Conservation (phyloP, 2,329 filamentous ascomycete species). For the Colletotrichum cereale region DNA sequence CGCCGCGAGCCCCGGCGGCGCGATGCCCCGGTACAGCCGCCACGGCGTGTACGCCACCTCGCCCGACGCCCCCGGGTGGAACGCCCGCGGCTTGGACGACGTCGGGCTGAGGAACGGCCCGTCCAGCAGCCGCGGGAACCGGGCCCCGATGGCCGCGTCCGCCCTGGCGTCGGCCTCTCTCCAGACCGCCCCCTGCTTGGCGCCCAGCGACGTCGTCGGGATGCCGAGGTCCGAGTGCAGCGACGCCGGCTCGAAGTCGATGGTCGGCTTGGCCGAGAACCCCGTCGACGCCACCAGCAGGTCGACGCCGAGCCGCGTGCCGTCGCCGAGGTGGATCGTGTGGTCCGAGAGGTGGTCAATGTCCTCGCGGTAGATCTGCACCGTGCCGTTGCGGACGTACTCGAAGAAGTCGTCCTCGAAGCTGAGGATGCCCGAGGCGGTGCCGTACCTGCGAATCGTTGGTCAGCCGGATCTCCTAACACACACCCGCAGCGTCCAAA, state of each 20-base stretch:
- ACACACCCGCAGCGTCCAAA: too few relatives aligned
- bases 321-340: constrained; percentile 61
- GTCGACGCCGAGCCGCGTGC: constrained; percentile 58
- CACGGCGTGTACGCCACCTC: constrained; percentile 43
- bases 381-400: constrained; percentile 64
- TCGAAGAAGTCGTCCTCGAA: constrained; percentile 70
- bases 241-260: constrained; percentile 41
- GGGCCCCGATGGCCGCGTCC: constrained; percentile 36
- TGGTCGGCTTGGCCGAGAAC: constrained; percentile 43
- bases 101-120: constrained; percentile 34
- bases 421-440: constrained; percentile 70
- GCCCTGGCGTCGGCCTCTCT: constrained; percentile 31
- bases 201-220: constrained; percentile 39
- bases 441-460: constrained; percentile 60
- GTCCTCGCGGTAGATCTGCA: constrained; percentile 68
- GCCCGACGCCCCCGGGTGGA: constrained; percentile 39
- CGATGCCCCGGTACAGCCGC: constrained; percentile 47
- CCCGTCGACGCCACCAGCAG: constrained; percentile 54
- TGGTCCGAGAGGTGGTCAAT: constrained; percentile 60
- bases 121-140: constrained; percentile 40
- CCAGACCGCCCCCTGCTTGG: constrained; percentile 40
- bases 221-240: constrained; percentile 42
- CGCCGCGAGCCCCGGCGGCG: constrained; percentile 47
- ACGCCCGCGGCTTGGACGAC: constrained; percentile 31
- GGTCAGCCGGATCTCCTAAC: too few relatives aligned